Percentiles rank a stretch among this genome's conserved stretches.
phyloP scores from a whole-genome alignment of 768 basidiomycete genomes.

The Suillus paluster region DNA sequence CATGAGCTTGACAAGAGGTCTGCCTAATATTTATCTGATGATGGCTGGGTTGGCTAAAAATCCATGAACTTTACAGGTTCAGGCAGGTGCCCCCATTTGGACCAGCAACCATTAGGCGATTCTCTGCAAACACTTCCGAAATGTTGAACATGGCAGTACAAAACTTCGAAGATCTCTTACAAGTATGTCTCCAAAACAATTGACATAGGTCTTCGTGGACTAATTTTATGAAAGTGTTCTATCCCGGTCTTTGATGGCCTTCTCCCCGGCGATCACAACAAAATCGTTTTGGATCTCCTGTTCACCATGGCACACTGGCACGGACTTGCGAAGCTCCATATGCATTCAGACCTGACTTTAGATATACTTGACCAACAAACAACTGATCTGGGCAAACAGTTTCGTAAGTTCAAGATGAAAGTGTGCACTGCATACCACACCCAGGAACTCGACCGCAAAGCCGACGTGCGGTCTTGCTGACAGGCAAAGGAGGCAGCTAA shows the following conservation, averaged over 20 bases:
- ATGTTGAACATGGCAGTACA: constrained; percentile 40
- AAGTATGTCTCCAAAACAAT: constrained; percentile 14
- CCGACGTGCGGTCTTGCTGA: not conserved
- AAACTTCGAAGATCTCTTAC: constrained; percentile 43
- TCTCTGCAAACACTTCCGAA: constrained; percentile 34
- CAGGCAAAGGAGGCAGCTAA: not conserved
- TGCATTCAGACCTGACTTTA: constrained; percentile 32
- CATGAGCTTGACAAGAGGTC: constrained; percentile 28
- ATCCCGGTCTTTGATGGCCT: constrained; percentile 40
- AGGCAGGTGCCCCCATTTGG: constrained; percentile 37
- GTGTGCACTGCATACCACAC: constrained; percentile 26
- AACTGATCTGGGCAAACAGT: constrained; percentile 17
- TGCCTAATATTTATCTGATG: not conserved
- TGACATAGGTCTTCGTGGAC: not conserved
- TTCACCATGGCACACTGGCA: constrained; percentile 35
- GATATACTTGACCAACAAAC: constrained; percentile 17
- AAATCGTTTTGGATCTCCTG: constrained; percentile 20
- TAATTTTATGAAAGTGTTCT: constrained; percentile 21
- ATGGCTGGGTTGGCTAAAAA: too few species aligned
- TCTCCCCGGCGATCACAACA: constrained; percentile 16
- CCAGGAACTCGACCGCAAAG: constrained; percentile 17
- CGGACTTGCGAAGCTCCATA: constrained; percentile 30
- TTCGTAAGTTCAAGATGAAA: constrained; percentile 26
- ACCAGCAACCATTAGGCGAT: constrained; percentile 30
- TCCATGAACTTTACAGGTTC: constrained; percentile 24